Conservation (phyloP, 306 rosid species). For the Medicago arabica region DNA sequence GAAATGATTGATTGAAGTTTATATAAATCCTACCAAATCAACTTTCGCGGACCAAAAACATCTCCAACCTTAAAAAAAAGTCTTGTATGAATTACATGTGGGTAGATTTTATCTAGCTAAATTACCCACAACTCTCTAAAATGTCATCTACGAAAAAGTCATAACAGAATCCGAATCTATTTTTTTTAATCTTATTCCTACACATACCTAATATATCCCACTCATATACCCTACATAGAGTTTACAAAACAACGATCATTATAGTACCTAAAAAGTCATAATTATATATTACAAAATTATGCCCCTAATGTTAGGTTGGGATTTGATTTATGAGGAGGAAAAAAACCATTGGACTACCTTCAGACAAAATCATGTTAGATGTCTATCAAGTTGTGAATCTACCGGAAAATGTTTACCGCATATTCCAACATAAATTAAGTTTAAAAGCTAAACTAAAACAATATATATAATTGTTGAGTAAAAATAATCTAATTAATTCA, state of each 20-base stretch:
- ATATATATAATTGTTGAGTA: too few species aligned
- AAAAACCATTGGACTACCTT: not conserved
- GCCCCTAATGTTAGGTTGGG: not conserved
- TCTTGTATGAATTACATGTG: too few species aligned
- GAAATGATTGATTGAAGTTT: too few species aligned
- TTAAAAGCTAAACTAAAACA: too few species aligned
- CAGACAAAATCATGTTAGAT: conserved; percentile 10
- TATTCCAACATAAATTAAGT: too few species aligned
- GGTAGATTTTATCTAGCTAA: too few species aligned
- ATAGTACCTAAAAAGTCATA: not conserved
- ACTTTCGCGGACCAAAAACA: too few species aligned
- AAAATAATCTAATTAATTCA: too few species aligned
- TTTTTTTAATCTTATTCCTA: not conserved
- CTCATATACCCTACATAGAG: not conserved
- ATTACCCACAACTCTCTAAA: too few species aligned
- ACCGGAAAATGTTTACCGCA: not conserved
- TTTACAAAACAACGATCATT: not conserved
- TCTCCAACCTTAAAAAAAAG: too few species aligned
- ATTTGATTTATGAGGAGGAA: conserved; percentile 4
- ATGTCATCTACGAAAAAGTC: too few species aligned
- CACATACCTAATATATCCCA: not conserved
- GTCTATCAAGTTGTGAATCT: not conserved
- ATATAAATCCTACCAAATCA: too few species aligned
- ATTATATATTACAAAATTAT: not conserved
- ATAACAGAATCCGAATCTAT: not conserved